phyloP scores from a whole-genome alignment of 2,329 filamentous ascomycete genomes.

The Teratosphaeria gauchensis region DNA sequence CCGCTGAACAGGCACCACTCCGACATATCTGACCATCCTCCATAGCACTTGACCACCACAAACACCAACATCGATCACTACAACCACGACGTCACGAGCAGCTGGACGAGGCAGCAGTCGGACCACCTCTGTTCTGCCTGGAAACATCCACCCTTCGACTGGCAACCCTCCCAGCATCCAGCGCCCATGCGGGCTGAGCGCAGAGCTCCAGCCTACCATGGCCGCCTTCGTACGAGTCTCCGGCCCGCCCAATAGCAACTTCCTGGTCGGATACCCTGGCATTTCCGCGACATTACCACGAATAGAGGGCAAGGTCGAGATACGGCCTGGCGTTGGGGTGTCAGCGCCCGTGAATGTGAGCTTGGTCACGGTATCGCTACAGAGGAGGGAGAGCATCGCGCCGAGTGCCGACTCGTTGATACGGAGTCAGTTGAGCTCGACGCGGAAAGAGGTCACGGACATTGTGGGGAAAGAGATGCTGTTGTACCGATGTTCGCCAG shows the following conservation, averaged over 20 bases:
- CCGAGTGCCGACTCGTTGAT: slow-evolving; percentile 89
- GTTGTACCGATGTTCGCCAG: slow-evolving; percentile 74
- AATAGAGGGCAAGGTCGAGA: slow-evolving; percentile 96
- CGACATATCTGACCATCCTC: not conserved
- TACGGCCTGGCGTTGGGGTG: slow-evolving; percentile 73
- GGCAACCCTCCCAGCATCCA: slow-evolving; percentile 3
- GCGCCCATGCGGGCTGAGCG: slow-evolving; percentile 18
- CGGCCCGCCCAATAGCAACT: slow-evolving; percentile 66
- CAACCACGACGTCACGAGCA: not conserved
- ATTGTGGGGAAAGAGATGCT: slow-evolving; percentile 94
- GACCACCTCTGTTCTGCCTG: not conserved
- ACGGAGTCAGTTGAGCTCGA: slow-evolving; percentile 74
- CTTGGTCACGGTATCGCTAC: slow-evolving; percentile 86
- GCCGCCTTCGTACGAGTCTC: slow-evolving; percentile 89
- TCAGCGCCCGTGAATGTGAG: slow-evolving; percentile 86
- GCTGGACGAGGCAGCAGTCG: not conserved
- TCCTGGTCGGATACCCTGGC: slow-evolving; percentile 77
- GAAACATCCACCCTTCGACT: not conserved
- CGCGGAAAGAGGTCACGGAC: slow-evolving; percentile 81
- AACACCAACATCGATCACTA: not conserved
- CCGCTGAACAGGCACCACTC: not conserved
- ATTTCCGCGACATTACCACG: slow-evolving; percentile 96
- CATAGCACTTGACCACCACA: too few relatives aligned
- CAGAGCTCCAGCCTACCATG: slow-evolving; percentile 13
- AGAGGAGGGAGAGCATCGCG: slow-evolving; percentile 91